Evolutionary conservation across 1,284 basidiomycete genomes (phyloP), one percentile per base, ranked within the genome.

Genomic region (Apiotrichum mycotoxinovorans): DNA sequence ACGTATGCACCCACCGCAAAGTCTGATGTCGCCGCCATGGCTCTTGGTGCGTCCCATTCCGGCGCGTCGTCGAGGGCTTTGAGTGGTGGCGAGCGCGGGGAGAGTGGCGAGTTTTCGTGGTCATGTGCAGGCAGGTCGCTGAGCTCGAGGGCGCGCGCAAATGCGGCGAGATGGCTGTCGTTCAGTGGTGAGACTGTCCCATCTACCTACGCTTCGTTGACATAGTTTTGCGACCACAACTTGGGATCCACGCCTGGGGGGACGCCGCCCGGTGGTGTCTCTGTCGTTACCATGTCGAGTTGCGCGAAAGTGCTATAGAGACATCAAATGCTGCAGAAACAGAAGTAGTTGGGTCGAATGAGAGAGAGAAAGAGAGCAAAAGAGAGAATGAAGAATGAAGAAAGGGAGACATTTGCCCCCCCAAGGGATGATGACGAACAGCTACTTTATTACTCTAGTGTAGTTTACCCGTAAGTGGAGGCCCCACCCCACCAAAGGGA

Each of bases 11-110:
- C 60, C 45, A 75, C 73, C 1, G 93, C 93, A 72, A 95, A 97
- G 75, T 96, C 93, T 12, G 88, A 91, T 44, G 94, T 79, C 0
- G 92, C 91, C 51, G 89, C 87, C 17, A 96, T 85, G 77, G 91
- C 92, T 68, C 87, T 4, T 45, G 45, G 7, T 23, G 38, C 42
- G 25, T 46, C 61, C 46, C 61, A 62, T 10, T 56, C 56, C 10
- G 56, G 53, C 14, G 49, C 57, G 42, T 40, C 54, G 27, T 40
- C 50, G 18, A 34, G 22, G 4, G 60, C 46, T 17, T 51, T 41
- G 27, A 64, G 42, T 8, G 65, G 60, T 30, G 68, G 69, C 12
- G 66, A 70, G 37, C 63, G 58, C 17, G 54, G 69, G 2, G 67
- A 70, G 8, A 56, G 27, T 4, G 70, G 69, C 0, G 70, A 69